These are phyloP conservation scores for Xylariaceae sp. DNA, from an alignment of 2,329 filamentous ascomycete genomes.

Conservation along the genomic window DNA sequence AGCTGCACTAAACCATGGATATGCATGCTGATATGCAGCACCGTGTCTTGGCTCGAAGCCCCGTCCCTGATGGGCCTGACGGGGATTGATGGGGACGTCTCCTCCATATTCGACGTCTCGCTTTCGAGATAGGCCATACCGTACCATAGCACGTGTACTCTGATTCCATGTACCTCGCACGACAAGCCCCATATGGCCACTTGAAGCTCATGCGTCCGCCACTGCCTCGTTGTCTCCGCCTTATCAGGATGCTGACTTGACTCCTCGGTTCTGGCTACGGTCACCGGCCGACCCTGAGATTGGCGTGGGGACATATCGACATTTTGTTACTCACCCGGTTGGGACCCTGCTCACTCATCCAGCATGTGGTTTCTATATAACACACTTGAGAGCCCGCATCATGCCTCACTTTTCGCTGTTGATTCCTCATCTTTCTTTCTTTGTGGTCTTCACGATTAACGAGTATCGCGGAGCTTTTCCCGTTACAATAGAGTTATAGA, in stretches of 20 bases:
- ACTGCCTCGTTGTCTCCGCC: slow-evolving; percentile 13
- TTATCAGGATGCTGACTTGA: slow-evolving; percentile 16
- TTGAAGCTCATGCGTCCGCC: slow-evolving; percentile 6
- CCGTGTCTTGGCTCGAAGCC: no score
- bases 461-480: slow-evolving; percentile 12
- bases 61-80: no score
- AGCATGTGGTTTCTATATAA: slow-evolving; percentile 17
- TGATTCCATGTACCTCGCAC: slow-evolving; percentile 7
- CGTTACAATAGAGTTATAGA: slow-evolving; percentile 18
- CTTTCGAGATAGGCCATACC: slow-evolving; percentile 4
- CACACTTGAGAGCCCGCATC: slow-evolving; percentile 4
- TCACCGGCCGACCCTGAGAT: slow-evolving; percentile 10
- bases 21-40: slow-evolving; percentile 4
- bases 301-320: slow-evolving; percentile 14
- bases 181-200: slow-evolving; percentile 12
- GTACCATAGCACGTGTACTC: slow-evolving; percentile 10
- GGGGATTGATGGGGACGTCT: no score
- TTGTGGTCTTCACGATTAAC: slow-evolving; percentile 23
- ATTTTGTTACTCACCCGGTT: neutral
- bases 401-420: neutral
- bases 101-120: no score
- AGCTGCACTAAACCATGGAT: neutral
- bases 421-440: slow-evolving; percentile 15
- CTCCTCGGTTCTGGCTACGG: slow-evolving; percentile 12
- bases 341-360: neutral